Percentiles rank a stretch among this genome's conserved stretches.
Evolutionary conservation across 2,329 filamentous ascomycete species (phyloP).

Genomic region (Pleurostoma richardsiae): DNA sequence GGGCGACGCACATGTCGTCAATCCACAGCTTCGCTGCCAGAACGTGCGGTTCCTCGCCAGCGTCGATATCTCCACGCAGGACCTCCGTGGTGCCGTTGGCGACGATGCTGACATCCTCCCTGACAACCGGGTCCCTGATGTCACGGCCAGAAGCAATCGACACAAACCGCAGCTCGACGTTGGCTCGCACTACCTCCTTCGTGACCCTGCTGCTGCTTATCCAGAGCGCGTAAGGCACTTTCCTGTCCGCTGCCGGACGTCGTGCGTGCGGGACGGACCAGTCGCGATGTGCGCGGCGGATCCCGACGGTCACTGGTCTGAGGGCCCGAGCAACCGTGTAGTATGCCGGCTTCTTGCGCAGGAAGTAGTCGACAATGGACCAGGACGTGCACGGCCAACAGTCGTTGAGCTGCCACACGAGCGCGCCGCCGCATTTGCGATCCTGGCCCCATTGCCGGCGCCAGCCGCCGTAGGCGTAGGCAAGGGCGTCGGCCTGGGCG

Average conservation of each 20-base stretch:
- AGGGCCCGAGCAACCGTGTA: background rate
- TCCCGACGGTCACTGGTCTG: background rate
- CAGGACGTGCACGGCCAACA: conserved; percentile 57
- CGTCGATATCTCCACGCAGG: background rate
- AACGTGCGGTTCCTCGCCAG: background rate
- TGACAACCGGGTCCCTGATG: background rate
- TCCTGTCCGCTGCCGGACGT: background rate
- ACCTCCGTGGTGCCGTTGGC: background rate
- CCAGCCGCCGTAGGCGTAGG: conserved; percentile 46
- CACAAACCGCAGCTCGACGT: background rate
- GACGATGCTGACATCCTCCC: background rate
- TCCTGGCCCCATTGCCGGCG: conserved; percentile 56
- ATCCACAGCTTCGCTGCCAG: background rate
- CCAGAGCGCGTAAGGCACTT: background rate
- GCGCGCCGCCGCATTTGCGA: conserved; percentile 44
- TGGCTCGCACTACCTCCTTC: background rate
- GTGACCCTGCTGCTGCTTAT: background rate
- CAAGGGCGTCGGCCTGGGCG: conserved; percentile 47
- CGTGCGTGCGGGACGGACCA: background rate
- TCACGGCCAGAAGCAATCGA: background rate
- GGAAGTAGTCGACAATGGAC: conserved; percentile 47
- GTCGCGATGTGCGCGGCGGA: background rate
- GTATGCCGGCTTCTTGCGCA: background rate
- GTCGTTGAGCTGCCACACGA: conserved; percentile 58
- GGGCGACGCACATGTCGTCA: background rate